Evolutionary conservation across 306 rosid species (phyloP), one percentile per base, ranked within the genome.

Genomic region (Calophaca sinica): DNA sequence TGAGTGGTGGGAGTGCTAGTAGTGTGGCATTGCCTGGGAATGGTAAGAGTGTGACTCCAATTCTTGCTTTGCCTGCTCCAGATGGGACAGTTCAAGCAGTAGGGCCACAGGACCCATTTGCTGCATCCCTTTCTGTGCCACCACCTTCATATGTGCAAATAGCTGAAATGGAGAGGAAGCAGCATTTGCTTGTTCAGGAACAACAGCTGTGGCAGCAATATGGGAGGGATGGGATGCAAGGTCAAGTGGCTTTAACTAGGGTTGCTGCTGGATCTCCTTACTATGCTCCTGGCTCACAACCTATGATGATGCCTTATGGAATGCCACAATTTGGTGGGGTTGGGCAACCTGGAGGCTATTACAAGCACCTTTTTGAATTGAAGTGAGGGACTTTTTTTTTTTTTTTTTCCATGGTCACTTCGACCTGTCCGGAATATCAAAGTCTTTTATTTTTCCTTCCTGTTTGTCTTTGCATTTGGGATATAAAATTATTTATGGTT

Each of bases 111-210:
- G 98, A 93, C 26, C 98, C 98, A 0, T 93, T 93, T 54, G 92
- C 92, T 0, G 96, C 97, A 26, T 93, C 98, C 0, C 86, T 91
- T 2, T 9, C 79, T 0, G 97, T 93, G 76, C 92, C 97, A 0
- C 88, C 97, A 5, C 98, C 98, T 68, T 83, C 97, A 1, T 91
- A 93, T 53, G 96, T 93, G 57, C 98, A 93, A 78, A 88, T 93
- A 29, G 97, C 93, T 1, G 97, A 93, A 9, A 84, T 91, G 87
- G 98, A 91, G 88, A 91, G 78, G 87, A 93, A 88, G 86, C 97
- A 91, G 70, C 87, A 84, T 9, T 68, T 89, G 76, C 96, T 89
- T 66, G 65, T 86, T 73, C 96, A 86, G 71, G 98, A 20, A 20
- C 26, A 20, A 20, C 26, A 20, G 90, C 86, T 36, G 26, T 93